Evolutionary conservation across 2,329 filamentous ascomycete species (phyloP).

Genomic region (Fusarium concolor): DNA sequence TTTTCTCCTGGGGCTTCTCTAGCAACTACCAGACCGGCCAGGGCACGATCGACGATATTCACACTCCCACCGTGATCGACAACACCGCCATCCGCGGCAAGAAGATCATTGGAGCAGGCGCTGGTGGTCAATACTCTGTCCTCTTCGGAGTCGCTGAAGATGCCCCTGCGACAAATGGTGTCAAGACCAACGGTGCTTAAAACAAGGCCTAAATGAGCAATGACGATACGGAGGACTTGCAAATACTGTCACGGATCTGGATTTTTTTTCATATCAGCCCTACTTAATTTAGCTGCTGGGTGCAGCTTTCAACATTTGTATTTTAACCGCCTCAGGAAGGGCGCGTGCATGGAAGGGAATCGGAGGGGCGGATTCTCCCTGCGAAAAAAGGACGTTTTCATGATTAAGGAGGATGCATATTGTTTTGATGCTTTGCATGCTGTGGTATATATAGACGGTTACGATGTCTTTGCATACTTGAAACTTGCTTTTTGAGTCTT

Average conservation of each 20-base stretch:
- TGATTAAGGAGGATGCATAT: constrained; percentile 20
- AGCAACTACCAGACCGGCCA: constrained; percentile 84
- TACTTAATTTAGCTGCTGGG: constrained; percentile 28
- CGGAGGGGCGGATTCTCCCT: constrained; percentile 34
- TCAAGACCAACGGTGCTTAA: constrained; percentile 39
- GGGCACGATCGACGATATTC: constrained; percentile 81
- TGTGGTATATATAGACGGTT: constrained; percentile 37
- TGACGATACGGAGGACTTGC: constrained; percentile 14
- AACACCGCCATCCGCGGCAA: constrained; percentile 84
- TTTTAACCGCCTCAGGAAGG: constrained; percentile 21
- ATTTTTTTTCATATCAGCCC: constrained; percentile 29
- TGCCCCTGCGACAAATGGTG: constrained; percentile 48
- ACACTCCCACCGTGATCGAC: constrained; percentile 81
- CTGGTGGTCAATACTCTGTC: constrained; percentile 86
- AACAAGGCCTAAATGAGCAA: constrained; percentile 26
- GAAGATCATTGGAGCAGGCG: constrained; percentile 81
- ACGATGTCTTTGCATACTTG: constrained; percentile 37
- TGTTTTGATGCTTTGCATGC: constrained; percentile 8
- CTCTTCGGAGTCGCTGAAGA: constrained; percentile 61
- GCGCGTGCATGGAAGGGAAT: constrained; percentile 18
- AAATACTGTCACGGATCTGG: constrained; percentile 3
- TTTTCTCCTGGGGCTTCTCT: constrained; percentile 84
- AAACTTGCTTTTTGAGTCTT: constrained; percentile 15
- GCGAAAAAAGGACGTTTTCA: constrained; percentile 26
- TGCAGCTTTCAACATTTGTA: constrained; percentile 28